phyloP scores from a whole-genome alignment of 306 rosid species.

The Mimosa bimucronata region DNA sequence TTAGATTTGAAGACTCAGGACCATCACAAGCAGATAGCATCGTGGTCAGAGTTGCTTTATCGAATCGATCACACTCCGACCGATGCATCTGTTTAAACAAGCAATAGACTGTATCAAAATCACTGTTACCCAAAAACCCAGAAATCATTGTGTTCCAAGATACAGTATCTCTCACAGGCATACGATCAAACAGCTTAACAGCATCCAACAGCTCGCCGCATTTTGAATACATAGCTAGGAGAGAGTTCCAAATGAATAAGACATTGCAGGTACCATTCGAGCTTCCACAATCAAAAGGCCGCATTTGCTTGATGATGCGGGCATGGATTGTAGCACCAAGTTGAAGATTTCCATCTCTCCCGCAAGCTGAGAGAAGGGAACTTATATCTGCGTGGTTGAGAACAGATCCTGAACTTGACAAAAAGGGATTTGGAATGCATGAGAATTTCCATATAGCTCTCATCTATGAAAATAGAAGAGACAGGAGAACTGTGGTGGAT shows the following conservation, averaged over 20 bases:
- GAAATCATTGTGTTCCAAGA: constrained; percentile 79
- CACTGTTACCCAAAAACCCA: constrained; percentile 60
- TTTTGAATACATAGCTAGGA: constrained; percentile 59
- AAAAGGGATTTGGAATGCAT: constrained; percentile 42
- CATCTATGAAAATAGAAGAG: constrained; percentile 65
- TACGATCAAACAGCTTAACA: constrained; percentile 62
- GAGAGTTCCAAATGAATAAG: constrained; percentile 72
- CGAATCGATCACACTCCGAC: constrained; percentile 48
- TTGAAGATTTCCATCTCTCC: constrained; percentile 50
- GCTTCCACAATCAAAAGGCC: constrained; percentile 33
- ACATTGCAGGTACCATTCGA: constrained; percentile 39
- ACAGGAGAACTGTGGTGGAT: too few species aligned
- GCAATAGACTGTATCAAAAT: constrained; percentile 48
- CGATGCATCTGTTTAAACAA: constrained; percentile 58
- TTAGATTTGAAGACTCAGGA: constrained; percentile 41
- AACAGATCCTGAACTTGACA: constrained; percentile 46
- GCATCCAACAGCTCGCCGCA: constrained; percentile 51
- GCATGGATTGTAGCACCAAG: constrained; percentile 89
- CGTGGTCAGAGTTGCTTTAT: constrained; percentile 77
- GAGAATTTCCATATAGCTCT: constrained; percentile 62
- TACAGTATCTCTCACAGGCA: constrained; percentile 65
- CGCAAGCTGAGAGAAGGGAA: constrained; percentile 61
- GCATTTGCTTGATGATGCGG: constrained; percentile 54
- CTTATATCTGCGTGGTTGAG: constrained; percentile 57
- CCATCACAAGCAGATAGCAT: constrained; percentile 75